Evolutionary conservation across 1,284 basidiomycete species (phyloP), one percentile per base, ranked within the genome.

Genomic region (Apiotrichum laibachii): DNA sequence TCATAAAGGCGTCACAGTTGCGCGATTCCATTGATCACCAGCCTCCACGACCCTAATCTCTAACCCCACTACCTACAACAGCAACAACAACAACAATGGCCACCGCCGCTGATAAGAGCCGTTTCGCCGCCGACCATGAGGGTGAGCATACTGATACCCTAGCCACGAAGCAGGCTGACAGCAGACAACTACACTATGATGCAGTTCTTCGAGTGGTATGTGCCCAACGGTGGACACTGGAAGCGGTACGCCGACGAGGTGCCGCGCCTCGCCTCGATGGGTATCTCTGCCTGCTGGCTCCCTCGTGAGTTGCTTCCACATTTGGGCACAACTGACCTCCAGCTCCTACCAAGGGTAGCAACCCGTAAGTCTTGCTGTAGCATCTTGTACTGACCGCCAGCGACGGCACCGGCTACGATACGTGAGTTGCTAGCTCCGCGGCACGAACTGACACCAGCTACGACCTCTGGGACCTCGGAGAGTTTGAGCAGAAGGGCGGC

Each of bases 401-500:
- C 18, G 70, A 78, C 15, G 72, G 75, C 11, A 76, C 75, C 4
- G 77, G 76, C 16, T 77, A 79, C 53, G 76, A 78, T 61, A 70
- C 74, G 72, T 77, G 59, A 68, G 74, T 64, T 6, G 26, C n/a
- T 18, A 12, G 18, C 22, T 31, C 35, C 26, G n/a, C 45, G 10
- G 10, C 12, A 39, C 37, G 37, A 16, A 4, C 56, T 46, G 37
- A 81, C 59, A 75, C 74, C 56, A 79, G 81, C 54, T 82, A 81
- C 67, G 80, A 81, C 62, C 60, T 91, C 84, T 92, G 89, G 88
- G 91, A 93, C 72, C 79, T 97, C 12, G 94, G 94, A 50, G 93
- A 97, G 80, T 97, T 96, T 67, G 79, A 91, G 53, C 88, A 90
- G 75, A 94, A 92, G 75, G 89, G 88, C 13, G 80, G 83, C n/a